Conservation (phyloP, 768 basidiomycete species). For the Tulasnella sp. region DNA sequence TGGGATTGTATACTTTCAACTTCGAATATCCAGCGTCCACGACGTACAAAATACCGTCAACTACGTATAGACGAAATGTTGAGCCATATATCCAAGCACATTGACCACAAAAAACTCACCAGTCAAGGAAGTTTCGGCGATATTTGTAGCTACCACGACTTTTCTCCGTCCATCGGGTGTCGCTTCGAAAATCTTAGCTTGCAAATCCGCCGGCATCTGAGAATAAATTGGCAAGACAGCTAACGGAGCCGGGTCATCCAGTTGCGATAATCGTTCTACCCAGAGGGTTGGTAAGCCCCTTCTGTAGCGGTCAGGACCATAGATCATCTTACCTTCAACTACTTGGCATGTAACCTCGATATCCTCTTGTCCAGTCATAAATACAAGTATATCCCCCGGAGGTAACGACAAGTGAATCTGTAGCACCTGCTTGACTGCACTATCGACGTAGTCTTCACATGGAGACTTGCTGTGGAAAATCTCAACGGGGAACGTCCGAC, state of each 20-base stretch:
- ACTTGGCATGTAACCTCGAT: conserved; percentile 97
- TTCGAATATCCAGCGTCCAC: conserved; percentile 96
- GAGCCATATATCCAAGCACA: too few relatives aligned
- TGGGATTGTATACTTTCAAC: conserved; percentile 96
- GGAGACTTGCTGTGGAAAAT: conserved; percentile 93
- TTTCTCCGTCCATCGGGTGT: conserved; percentile 90
- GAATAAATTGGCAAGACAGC: conserved; percentile 97
- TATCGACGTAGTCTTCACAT: conserved; percentile 97
- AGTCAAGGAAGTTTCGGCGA: conserved; percentile 94
- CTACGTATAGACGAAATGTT: conserved; percentile 38
- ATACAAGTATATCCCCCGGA: conserved; percentile 88
- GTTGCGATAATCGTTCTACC: conserved; percentile 75
- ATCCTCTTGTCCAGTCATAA: conserved; percentile 99
- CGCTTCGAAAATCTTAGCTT: conserved; percentile 94
- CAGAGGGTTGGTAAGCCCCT: too few relatives aligned
- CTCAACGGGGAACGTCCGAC: conserved; percentile 95
- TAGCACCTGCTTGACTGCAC: conserved; percentile 93
- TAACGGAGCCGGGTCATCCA: conserved; percentile 80
- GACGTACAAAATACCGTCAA: conserved; percentile 95
- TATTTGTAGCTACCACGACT: conserved; percentile 97
- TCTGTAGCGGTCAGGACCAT: not conserved
- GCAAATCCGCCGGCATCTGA: conserved; percentile 97
- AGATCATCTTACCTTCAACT: conserved; percentile 49
- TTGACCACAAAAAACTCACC: conserved; percentile 32
- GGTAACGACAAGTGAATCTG: conserved; percentile 92